phyloP scores from a whole-genome alignment of 306 rosid genomes.

The Dalbergia oliveri region DNA sequence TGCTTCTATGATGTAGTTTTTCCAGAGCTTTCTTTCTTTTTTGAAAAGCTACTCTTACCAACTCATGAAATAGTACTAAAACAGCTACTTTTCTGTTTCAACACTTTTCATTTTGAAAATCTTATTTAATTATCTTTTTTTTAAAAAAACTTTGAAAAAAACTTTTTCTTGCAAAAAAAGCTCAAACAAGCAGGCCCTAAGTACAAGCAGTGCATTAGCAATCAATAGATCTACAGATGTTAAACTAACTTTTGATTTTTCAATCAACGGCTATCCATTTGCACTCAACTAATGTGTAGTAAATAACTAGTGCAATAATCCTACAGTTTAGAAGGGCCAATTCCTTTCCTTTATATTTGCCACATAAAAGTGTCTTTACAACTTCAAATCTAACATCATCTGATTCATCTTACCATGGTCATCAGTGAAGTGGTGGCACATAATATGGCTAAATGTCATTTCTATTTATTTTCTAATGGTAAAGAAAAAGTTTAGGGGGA shows the following conservation, averaged over 20 bases:
- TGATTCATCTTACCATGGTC: not conserved
- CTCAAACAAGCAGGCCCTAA: too few relatives aligned
- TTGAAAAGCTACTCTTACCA: too few relatives aligned
- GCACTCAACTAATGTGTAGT: not conserved
- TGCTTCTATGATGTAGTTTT: too few relatives aligned
- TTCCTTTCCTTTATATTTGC: not conserved
- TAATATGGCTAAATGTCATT: conserved; percentile 1
- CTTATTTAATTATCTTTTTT: not conserved
- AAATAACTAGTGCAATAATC: not conserved
- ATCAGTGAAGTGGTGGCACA: not conserved
- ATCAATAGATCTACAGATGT: conserved; percentile 3
- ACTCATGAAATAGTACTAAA: too few relatives aligned
- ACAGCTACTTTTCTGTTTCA: too few relatives aligned
- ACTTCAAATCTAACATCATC: conserved; percentile 10
- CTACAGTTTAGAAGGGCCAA: not conserved
- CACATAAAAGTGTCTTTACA: not conserved
- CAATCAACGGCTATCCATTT: not conserved
- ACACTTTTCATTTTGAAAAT: not conserved
- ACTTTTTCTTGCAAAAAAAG: not conserved
- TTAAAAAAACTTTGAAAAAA: too few relatives aligned
- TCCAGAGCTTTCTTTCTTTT: too few relatives aligned
- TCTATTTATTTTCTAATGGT: not conserved
- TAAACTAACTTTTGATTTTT: not conserved
- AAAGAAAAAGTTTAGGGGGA: not conserved
- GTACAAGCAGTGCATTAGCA: not conserved